Evolutionary conservation across 306 rosid species (phyloP), one percentile per base, ranked within the genome.

Genomic region (Canavalia ensiformis): DNA sequence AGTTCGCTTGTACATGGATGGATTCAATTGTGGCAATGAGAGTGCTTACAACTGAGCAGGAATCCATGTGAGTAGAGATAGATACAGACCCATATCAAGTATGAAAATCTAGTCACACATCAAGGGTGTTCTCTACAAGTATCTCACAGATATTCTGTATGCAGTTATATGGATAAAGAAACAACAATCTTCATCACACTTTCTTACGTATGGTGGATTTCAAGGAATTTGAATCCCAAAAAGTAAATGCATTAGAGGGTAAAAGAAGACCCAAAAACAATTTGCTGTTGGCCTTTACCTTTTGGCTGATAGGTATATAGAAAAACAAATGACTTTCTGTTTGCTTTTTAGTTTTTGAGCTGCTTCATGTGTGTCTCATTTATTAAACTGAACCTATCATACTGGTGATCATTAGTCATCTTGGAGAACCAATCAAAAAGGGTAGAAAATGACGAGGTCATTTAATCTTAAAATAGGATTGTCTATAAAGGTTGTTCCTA

Each of bases 121-220:
- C 82, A 58, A 67, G 94, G 97, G 1, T 90, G 86, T 74, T 86
- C 85, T 75, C 90, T 90, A 39, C 90, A 90, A 62, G 90, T 91
- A 83, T 71, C 87, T 46, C 51, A 29, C 7, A 89, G 93, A 86
- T 90, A 85, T 58, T 84, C 88, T 80, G 91, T 90, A 37, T 90
- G 86, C 69, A 91, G 87, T 65, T 89, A 86, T 88, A 89, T 90
- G 94, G 89, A 86, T 72, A 7, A 47, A 30, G 28, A 47, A 90
- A 92, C 86, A 89, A 85, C 45, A 92, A 90, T 83, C 90, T 90
- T 73, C n/a, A 85, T 47, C 85, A 85, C 57, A 78, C 75, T 72
- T 90, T 92, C 46, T 79, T 81, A 49, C 86, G 92, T 92, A 71
- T 28, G 5, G 5, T 30, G 65, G 13, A 55, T 9, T 47, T 8